phyloP scores from a whole-genome alignment of 345 rosid genomes.

The Moricandia arvensis region DNA sequence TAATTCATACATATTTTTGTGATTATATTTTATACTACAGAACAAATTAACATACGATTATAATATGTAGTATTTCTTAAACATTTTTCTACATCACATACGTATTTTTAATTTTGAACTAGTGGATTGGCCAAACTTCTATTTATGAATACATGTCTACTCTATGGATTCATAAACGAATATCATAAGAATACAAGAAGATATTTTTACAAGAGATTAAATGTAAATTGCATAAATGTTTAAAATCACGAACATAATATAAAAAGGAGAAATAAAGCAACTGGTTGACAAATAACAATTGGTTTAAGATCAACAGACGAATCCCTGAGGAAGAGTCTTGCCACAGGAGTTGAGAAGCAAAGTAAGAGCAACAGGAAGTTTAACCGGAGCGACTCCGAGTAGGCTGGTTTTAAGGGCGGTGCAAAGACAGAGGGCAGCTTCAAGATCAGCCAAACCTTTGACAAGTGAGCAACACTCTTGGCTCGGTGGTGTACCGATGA shows the following conservation, averaged over 20 bases:
- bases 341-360: constrained; percentile 55
- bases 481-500: constrained; percentile 66
- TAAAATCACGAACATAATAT: neutral
- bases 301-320: constrained; percentile 35
- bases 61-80: too few species aligned
- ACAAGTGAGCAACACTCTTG: constrained; percentile 66
- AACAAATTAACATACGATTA: too few species aligned
- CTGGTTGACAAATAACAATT: neutral
- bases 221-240: neutral
- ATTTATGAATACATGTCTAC: too few species aligned
- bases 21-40: too few species aligned
- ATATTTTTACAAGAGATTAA: too few species aligned
- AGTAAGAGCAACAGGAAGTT: constrained; percentile 48
- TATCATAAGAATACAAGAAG: neutral
- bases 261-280: neutral
- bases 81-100: too few species aligned
- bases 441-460: constrained; percentile 71
- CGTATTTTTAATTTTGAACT: too few species aligned
- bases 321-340: constrained; percentile 52
- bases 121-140: too few species aligned
- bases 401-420: constrained; percentile 65
- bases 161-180: too few species aligned
- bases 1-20: too few species aligned
- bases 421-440: constrained; percentile 78
- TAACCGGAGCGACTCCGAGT: constrained; percentile 43